A percentile compares a stretch with the other conserved stretches of the same genome.
Evolutionary conservation across 1,139 yeast species (phyloP).

Genomic region (Pichia sp.): DNA sequence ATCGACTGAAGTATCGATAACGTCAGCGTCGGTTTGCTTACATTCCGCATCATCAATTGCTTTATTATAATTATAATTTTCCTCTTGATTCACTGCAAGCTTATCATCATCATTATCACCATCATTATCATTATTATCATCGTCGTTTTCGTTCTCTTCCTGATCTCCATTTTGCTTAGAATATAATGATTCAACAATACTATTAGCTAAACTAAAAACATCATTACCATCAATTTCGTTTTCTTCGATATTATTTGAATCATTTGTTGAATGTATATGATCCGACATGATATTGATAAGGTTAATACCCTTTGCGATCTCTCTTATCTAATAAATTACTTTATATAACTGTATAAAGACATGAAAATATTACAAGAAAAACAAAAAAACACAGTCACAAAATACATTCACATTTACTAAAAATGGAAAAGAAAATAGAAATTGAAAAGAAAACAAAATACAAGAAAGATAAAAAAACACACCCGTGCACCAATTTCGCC

Average conservation of each 20-base stretch:
- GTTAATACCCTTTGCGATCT: too few relatives aligned
- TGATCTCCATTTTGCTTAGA: background rate
- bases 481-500: background rate
- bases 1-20: background rate
- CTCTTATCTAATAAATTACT: background rate
- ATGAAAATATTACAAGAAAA: slow-evolving; percentile 4
- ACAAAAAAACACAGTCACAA: slow-evolving; percentile 27
- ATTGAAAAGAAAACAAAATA: background rate
- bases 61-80: background rate
- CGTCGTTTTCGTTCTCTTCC: background rate
- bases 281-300: background rate
- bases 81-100: background rate
- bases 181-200: slow-evolving; percentile 12
- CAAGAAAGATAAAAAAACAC: background rate
- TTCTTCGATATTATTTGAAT: background rate
- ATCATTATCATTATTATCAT: background rate
- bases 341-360: background rate
- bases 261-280: slow-evolving; percentile 4
- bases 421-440: background rate
- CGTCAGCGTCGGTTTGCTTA: background rate
- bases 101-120: background rate
- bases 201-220: slow-evolving; percentile 6
- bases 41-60: background rate
- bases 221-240: slow-evolving; percentile 2
- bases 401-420: background rate